Base-by-base conservation (phyloP, 331 rosid genomes). In the Telfairia occidentalis region DNA sequence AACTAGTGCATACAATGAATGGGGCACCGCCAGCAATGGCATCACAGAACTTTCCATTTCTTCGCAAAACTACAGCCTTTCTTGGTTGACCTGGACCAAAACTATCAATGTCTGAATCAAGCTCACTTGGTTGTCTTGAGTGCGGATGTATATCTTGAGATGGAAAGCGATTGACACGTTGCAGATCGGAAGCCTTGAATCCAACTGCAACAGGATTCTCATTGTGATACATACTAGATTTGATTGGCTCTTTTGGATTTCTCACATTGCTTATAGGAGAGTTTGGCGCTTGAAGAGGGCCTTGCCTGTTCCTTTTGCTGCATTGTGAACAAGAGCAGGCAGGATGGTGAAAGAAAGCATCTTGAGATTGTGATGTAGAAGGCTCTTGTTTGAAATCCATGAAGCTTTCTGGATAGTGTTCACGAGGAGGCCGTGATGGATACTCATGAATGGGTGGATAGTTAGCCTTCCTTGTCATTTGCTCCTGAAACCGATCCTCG, bases 21-120 rank as follows among this genome's bases (percentile, higher is more conserved):
- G 89, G 89, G 28, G 89, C 85, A 42, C 89, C 89, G 5, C 83
- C 81, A 3, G 79, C 84, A 15, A 86, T 40, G 40, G 87, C 81
- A 77, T 53, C 80, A 45, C 67, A 66, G 75, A 54, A 38, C 37
- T 38, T 73, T 26, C 64, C 67, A 15, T 35, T 34, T 60, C 78
- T 69, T 13, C 15, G 65, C 71, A 48, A 60, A 75, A 60, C 65
- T 37, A 19, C 77, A 15, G 19, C n/a, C 46, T 37, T 78, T 73
- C 71, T 69, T 63, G 70, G 80, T 53, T 34, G 21, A 61, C 37
- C 65, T 32, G 19, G 59, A 79, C 77, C 72, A 30, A 60, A 49
- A 64, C 52, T 71, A 77, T 71, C 80, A 1, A 59, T 42, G 37
- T 71, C 84, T 21, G 84, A 81, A 45, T 77, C 84, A 48, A 63